A percentile compares a stretch with the other conserved stretches of the same genome.
These are phyloP conservation scores for Omphalotus guepiniiformis DNA, from an alignment of 768 basidiomycete species.

Conservation along the genomic window DNA sequence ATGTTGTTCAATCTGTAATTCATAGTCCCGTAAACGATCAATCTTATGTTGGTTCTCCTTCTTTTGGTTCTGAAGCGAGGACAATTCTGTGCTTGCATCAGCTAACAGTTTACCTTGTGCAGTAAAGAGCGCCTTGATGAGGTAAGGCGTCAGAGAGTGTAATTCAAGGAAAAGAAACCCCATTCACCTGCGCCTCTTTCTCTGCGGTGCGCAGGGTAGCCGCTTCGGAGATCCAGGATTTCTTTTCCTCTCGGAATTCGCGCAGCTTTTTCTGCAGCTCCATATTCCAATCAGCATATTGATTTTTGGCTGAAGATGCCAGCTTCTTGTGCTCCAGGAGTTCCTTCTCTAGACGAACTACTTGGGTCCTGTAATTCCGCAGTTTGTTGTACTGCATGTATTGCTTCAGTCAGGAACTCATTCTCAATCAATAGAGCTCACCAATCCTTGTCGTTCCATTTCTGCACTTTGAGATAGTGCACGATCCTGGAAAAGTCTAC, in stretches of 20 bases:
- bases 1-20: constrained; percentile 81
- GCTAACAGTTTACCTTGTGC: constrained; percentile 68
- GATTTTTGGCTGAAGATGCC: constrained; percentile 67
- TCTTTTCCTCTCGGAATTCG: constrained; percentile 76
- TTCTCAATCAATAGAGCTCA: constrained; percentile 32
- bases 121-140: constrained; percentile 53
- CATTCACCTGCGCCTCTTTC: constrained; percentile 60
- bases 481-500: constrained; percentile 71
- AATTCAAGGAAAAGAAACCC: background rate
- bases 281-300: constrained; percentile 80
- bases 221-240: constrained; percentile 68
- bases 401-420: background rate
- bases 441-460: constrained; percentile 76
- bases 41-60: constrained; percentile 83
- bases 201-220: constrained; percentile 63
- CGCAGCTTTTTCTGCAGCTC: constrained; percentile 76
- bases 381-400: constrained; percentile 71
- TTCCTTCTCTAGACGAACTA: constrained; percentile 62
- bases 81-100: constrained; percentile 66
- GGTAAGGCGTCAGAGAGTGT: background rate
- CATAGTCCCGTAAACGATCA: constrained; percentile 77
- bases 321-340: constrained; percentile 71
- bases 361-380: constrained; percentile 69
- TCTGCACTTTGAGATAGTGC: constrained; percentile 73
- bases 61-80: constrained; percentile 66